Evolutionary conservation across 768 basidiomycete species (phyloP), one percentile per base, ranked within the genome.

Genomic region (Tricholoma sp.): DNA sequence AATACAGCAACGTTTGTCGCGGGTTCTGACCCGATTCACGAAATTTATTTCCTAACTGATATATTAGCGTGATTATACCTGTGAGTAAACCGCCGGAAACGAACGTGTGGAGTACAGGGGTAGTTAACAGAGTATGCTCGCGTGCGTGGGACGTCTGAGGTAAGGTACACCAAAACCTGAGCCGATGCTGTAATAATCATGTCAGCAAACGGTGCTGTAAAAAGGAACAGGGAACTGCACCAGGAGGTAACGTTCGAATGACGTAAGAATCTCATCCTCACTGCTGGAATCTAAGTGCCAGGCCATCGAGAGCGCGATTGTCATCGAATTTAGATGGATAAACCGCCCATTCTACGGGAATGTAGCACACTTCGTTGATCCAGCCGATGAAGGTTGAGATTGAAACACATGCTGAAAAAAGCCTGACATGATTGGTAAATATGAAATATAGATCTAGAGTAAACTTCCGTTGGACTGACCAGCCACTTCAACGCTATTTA

Each of bases 351-450:
- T 29, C 29, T 3, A 3, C 29, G 29, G 29, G 29, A 29, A 29
- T 29, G 29, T 29, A 29, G 29, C 29, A 29, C 3, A 29, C 29
- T 29, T 29, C 8, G 8, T 55, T 55, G 1, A 63, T 54, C 62
- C 62, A 63, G 35, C 60, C 34, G 51, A 59, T 43, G 54, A 63
- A 63, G 19, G 60, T 59, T 61, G 62, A 52, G 35, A 61, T 61
- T 45, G 62, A 39, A 16, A 63, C 60, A 34, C 62, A 27, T 61
- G 60, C 53, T 61, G 62, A 55, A 54, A 63, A 50, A 58, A 61
- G 47, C 39, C 37, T 39, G 47, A 41, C 32, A 32, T 34, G 32
- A 22, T 14, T 39, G 37, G 10, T 37, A 41, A 24, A 24, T 22
- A 46, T 46, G 22, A 18, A 46, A 11, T 19, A 46, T 46, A 46